Evolutionary conservation across 108 stramenopile genomes (phyloP), one percentile per base, ranked within the genome.

Genomic region (Craspedostauros australis): DNA sequence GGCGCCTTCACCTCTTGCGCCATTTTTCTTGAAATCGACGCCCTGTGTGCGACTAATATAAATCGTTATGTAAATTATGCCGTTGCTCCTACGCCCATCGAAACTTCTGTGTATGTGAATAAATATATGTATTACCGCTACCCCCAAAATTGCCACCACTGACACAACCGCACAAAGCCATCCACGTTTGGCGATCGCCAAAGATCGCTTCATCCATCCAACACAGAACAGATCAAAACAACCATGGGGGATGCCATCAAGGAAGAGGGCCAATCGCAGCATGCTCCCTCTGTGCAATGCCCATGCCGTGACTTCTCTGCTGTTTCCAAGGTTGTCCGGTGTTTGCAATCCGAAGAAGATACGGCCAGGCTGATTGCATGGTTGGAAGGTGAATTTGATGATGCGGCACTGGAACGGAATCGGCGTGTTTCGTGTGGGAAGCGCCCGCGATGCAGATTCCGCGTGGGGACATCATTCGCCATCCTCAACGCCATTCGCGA

Each of bases 131-230:
- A 60, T 83, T 87, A 29, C 86, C 50, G 50, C 89, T 93, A 30
- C 91, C 91, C 53, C 89, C 88, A 47, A 84, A 93, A 28, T 72
- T 64, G 33, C 83, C 78, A 12, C 91, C 91, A 50, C 70, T 70
- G 30, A 87, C 91, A 0, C 88, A 55, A 29, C 86, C 59, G 30
- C 91, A 93, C 77, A 62, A 93, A 93, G 25, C 83, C 82, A 70
- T 93, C 91, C 21, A 93, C 54, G 46, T 88, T 87, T 40, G 75
- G 67, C 43, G 87, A 88, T 39, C 88, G 87, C 29, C 40, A 54
- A 69, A 69, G n/a, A 61, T 23, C 23, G 57, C 65, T 47, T 3
- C 18, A 44, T 22, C 49, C 14, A 12, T 18, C 25, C 20, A 15
- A 18, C 39, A 36, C 29, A 37, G 19, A 56, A 2, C 45, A 26